Conservation (phyloP, 2,329 filamentous ascomycete genomes). For the Fusarium sp. region DNA sequence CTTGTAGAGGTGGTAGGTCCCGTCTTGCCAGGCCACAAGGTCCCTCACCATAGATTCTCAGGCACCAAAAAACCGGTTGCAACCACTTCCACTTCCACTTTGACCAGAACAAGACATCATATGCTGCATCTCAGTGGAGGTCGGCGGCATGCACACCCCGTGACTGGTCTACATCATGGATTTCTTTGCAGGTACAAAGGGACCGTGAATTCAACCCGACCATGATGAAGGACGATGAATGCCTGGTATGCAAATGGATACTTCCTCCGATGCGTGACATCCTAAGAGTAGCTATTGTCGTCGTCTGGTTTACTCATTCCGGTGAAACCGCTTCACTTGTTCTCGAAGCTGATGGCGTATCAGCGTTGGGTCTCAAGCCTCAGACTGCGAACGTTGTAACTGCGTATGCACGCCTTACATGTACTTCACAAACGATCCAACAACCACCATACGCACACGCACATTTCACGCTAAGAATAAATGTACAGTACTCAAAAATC, state of each 20-base stretch:
- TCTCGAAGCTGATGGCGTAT: not conserved
- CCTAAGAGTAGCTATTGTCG: not conserved
- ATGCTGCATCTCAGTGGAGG: slow-evolving; percentile 3
- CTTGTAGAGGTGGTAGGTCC: not conserved
- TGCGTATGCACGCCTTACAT: not conserved
- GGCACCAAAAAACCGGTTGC: slow-evolving; percentile 39
- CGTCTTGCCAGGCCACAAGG: slow-evolving; percentile 17
- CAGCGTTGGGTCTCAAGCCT: not conserved
- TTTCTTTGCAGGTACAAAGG: slow-evolving; percentile 7
- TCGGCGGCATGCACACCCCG: slow-evolving; percentile 29
- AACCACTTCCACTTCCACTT: slow-evolving; percentile 7
- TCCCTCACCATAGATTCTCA: slow-evolving; percentile 29
- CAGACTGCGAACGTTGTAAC: not conserved
- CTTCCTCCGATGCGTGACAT: not conserved
- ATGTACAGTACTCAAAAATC: slow-evolving; percentile 2
- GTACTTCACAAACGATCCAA: not conserved
- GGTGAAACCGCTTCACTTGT: not conserved
- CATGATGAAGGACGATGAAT: not conserved
- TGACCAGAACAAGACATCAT: slow-evolving; percentile 14
- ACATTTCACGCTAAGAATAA: not conserved
- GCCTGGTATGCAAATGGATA: slow-evolving; percentile 5
- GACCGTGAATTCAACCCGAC: slow-evolving; percentile 1
- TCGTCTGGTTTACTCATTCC: not conserved
- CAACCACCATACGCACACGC: not conserved
- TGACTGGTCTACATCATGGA: slow-evolving; percentile 32